Conservation (phyloP, 192 early-diverging fungal genomes). For the Chytriomyces sp. region DNA sequence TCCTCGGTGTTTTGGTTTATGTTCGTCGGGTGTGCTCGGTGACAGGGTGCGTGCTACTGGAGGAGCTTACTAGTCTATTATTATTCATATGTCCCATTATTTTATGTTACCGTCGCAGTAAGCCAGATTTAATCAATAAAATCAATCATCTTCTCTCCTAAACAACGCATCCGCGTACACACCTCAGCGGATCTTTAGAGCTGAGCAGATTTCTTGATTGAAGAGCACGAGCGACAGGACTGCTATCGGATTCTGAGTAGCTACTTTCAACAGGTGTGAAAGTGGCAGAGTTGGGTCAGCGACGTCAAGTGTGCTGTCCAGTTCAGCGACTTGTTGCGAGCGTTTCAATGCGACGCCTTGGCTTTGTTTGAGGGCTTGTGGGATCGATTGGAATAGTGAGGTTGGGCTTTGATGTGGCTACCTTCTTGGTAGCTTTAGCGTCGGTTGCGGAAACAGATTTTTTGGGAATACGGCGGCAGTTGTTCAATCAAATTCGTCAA, state of each 20-base stretch:
- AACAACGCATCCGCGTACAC: no score
- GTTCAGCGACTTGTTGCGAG: neutral
- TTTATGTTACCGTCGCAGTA: no score
- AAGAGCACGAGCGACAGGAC: no score
- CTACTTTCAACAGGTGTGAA: no score
- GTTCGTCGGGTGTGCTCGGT: neutral
- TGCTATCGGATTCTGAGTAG: no score
- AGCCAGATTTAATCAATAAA: no score
- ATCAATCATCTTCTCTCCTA: no score
- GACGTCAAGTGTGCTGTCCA: neutral
- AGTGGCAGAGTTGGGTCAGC: neutral
- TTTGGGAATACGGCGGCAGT: conserved; percentile 8
- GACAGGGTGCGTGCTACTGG: no score
- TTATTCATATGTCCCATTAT: no score
- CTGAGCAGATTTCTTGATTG: no score
- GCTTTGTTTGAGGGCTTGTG: conserved; percentile 3
- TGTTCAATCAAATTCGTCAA: conserved; percentile 77
- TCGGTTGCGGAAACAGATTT: neutral
- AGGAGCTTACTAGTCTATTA: no score
- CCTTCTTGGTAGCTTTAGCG: neutral
- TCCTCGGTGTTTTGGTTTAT: conserved; percentile 2
- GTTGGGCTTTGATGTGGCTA: conserved; percentile 38
- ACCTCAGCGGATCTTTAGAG: no score
- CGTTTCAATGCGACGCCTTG: conserved; percentile 4
- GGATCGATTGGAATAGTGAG: neutral